Base-by-base conservation (phyloP, 495 filamentous ascomycete genomes). In the Lentithecium fluviatile region DNA sequence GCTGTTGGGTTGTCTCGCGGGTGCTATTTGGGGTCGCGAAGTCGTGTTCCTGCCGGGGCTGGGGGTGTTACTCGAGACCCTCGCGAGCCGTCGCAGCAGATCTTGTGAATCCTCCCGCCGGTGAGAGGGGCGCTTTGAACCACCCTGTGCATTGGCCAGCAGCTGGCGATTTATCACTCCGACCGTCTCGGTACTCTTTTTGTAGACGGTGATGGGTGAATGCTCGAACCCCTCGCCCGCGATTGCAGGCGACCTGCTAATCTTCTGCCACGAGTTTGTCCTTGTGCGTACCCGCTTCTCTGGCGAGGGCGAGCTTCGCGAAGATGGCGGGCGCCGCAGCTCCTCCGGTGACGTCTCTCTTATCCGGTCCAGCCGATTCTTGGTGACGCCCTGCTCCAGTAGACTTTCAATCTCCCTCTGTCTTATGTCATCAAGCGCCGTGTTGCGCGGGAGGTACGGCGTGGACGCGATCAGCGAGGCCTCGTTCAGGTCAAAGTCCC, bases 401-500 rank as follows among this genome's bases (percentile, higher is more conserved):
- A 85, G 60, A 7, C 70, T 82, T 59, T 85, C 80, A 37, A 83
- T 83, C 65, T 89, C 87, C 24, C 79, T 76, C 32, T 76, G 74
- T 12, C 79, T 76, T 17, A 85, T 75, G 37, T 82, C 78, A 54
- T 88, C 85, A 43, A 85, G 68, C 23, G 72, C 75, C 13, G 70
- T 70, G 45, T 64, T 75, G 62, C 76, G 70, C 37, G 77, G 66
- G 17, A 84, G 73, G 15, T 80, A 80, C 34, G 85, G 85, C 38
- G 84, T 88, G 12, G 85, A 88, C 7, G 85, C 65, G 48, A 87
- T 80, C 29, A 87, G 56, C 45, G 84, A 84, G 20, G 75, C 77
- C 24, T 78, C 81, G n/a, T 85, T 87, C 58, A 90, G 86, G 37
- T 88, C 85, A 6, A 80, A 75, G 42, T 87, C 77, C 82, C 80